A percentile compares a stretch with the other conserved stretches of the same genome.
Conservation (phyloP, 805 yeast species). For the Scheffersomyces coipomensis region DNA sequence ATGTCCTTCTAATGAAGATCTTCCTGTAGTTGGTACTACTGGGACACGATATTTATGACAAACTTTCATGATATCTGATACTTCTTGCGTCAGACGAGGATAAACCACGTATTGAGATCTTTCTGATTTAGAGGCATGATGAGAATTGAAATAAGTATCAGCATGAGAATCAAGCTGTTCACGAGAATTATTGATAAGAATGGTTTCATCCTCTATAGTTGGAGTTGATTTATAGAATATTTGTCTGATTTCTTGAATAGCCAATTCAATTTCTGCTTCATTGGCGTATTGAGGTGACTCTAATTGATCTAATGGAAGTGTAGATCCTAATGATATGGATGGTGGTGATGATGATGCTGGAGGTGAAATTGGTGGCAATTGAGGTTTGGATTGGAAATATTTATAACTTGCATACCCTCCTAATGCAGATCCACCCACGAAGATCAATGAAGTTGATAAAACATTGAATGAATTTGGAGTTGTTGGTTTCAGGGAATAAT, state of each 20-base stretch:
- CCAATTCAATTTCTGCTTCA: constrained; percentile 15
- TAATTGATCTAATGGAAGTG: constrained; percentile 13
- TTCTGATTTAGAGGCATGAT: constrained; percentile 26
- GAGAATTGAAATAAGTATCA: constrained; percentile 34
- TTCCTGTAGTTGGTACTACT: constrained; percentile 76
- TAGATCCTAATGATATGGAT: constrained; percentile 7
- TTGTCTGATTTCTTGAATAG: constrained; percentile 19
- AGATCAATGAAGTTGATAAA: constrained; percentile 1
- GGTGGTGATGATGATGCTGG: too few species aligned
- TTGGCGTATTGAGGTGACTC: constrained; percentile 22
- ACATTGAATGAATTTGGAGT: too few species aligned
- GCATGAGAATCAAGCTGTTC: constrained; percentile 25
- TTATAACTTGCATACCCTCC: constrained; percentile 3
- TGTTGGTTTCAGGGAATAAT: too few species aligned
- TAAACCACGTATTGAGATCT: constrained; percentile 48
- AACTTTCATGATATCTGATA: constrained; percentile 58
- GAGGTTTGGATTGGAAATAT: background rate
- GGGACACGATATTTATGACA: constrained; percentile 64
- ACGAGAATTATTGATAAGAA: constrained; percentile 18
- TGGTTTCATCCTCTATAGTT: constrained; percentile 14
- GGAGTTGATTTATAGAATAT: constrained; percentile 11
- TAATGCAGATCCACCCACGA: constrained; percentile 4
- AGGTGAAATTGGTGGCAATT: background rate
- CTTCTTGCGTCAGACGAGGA: constrained; percentile 66
- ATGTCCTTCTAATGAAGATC: constrained; percentile 82